Evolutionary conservation across 306 rosid species (phyloP).

Genomic region (Pyrus pyrifolia): DNA sequence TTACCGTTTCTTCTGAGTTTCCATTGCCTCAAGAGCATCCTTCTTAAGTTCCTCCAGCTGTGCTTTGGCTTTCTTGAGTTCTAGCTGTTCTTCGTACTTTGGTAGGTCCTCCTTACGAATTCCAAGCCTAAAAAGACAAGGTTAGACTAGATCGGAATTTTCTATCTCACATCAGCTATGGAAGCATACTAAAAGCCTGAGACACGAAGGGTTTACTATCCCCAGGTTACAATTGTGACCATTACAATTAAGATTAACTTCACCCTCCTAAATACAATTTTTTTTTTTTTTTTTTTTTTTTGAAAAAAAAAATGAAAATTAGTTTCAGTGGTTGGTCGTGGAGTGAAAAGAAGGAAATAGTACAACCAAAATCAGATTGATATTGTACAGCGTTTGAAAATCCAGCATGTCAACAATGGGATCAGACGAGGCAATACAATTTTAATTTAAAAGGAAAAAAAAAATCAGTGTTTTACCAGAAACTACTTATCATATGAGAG

Average conservation of each 20-base stretch:
- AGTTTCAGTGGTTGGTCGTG: background rate
- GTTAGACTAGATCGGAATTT: background rate
- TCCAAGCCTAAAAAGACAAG: slow-evolving; percentile 50
- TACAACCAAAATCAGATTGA: background rate
- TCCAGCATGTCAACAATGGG: background rate
- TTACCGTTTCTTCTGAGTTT: slow-evolving; percentile 87
- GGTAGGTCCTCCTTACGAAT: slow-evolving; percentile 65
- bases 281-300: no score
- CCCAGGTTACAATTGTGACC: background rate
- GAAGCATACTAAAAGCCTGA: background rate
- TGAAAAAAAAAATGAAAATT: no score
- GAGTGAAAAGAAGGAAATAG: background rate
- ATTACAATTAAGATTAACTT: background rate
- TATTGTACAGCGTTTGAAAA: background rate
- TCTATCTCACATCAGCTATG: background rate
- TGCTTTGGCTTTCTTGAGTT: slow-evolving; percentile 72
- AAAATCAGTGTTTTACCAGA: background rate
- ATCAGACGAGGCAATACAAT: background rate
- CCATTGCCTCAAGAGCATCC: slow-evolving; percentile 86
- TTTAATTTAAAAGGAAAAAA: background rate
- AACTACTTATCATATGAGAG: background rate
- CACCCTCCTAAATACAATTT: background rate
- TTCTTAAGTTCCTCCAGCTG: slow-evolving; percentile 79
- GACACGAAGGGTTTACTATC: background rate
- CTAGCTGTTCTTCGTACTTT: slow-evolving; percentile 74